Conservation (phyloP, 345 rosid genomes). For the Toxicodendron radicans region DNA sequence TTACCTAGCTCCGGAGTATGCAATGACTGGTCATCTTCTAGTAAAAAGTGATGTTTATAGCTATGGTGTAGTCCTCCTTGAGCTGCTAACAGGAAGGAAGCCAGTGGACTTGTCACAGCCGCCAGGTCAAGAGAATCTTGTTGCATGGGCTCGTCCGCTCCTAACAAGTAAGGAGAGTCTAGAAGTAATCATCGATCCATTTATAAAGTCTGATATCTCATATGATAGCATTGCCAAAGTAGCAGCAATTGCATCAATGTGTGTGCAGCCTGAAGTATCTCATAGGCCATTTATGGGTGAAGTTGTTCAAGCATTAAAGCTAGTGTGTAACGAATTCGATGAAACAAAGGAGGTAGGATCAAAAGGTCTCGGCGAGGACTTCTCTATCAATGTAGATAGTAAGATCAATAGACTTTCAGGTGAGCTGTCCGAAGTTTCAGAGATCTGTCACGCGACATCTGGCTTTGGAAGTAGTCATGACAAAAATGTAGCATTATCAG, state of each 20-base stretch:
- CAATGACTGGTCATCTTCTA: conserved; percentile 76
- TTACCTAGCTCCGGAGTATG: conserved; percentile 75
- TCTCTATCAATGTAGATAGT: conserved; percentile 27
- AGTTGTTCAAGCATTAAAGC: conserved; percentile 71
- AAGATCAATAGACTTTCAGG: conserved; percentile 24
- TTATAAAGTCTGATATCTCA: conserved; percentile 36
- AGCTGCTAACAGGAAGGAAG: conserved; percentile 66
- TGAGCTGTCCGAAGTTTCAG: conserved; percentile 33
- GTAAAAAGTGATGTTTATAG: conserved; percentile 80
- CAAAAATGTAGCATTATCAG: conserved; percentile 23
- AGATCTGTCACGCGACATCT: conserved; percentile 14
- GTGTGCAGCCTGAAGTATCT: conserved; percentile 66
- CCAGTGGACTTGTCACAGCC: conserved; percentile 72
- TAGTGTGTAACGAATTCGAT: conserved; percentile 57
- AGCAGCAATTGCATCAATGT: conserved; percentile 73
- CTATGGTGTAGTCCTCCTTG: conserved; percentile 78
- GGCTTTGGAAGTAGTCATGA: conserved; percentile 19
- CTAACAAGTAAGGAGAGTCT: conserved; percentile 54
- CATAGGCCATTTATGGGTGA: conserved; percentile 75
- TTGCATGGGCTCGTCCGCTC: conserved; percentile 61
- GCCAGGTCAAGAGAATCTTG: conserved; percentile 71
- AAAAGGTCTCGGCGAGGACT: conserved; percentile 19
- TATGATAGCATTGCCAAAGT: conserved; percentile 54
- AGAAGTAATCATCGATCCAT: conserved; percentile 48
- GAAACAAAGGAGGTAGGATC: conserved; percentile 32